Evolutionary conservation across 176 grass and related monocot genomes (phyloP).

Genomic region (Phyllostachys edulis): DNA sequence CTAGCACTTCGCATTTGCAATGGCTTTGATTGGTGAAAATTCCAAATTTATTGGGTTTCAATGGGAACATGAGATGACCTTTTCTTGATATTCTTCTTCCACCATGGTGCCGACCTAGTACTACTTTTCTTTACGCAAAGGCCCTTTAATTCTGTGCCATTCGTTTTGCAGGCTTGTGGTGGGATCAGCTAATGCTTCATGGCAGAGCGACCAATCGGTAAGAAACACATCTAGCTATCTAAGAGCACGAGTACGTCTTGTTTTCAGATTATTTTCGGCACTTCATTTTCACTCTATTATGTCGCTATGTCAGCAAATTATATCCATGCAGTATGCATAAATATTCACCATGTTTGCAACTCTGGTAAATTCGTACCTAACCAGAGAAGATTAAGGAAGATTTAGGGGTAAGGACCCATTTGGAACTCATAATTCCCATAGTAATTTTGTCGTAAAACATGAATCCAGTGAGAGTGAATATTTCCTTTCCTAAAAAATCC

Average conservation of each 20-base stretch:
- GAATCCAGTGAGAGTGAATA: not conserved
- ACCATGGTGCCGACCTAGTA: slow-evolving; percentile 22
- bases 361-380: not conserved
- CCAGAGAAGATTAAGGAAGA: not conserved
- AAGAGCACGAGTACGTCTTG: not conserved
- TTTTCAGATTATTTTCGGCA: not conserved
- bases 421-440: not conserved
- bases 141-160: not conserved
- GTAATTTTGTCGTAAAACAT: not conserved
- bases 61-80: not conserved
- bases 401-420: not conserved
- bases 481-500: not conserved
- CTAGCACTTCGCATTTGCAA: not conserved
- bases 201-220: slow-evolving; percentile 49
- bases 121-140: not conserved
- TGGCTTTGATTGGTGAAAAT: not conserved
- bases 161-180: slow-evolving; percentile 57
- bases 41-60: not conserved
- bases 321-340: not conserved
- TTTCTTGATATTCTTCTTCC: not conserved
- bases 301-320: not conserved
- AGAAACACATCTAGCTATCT: not conserved
- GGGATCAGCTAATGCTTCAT: slow-evolving; percentile 51
- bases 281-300: not conserved
- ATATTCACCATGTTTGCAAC: not conserved